These are phyloP conservation scores for Schizopora paradoxa DNA, from an alignment of 1,284 basidiomycete genomes.

Conservation along the genomic window DNA sequence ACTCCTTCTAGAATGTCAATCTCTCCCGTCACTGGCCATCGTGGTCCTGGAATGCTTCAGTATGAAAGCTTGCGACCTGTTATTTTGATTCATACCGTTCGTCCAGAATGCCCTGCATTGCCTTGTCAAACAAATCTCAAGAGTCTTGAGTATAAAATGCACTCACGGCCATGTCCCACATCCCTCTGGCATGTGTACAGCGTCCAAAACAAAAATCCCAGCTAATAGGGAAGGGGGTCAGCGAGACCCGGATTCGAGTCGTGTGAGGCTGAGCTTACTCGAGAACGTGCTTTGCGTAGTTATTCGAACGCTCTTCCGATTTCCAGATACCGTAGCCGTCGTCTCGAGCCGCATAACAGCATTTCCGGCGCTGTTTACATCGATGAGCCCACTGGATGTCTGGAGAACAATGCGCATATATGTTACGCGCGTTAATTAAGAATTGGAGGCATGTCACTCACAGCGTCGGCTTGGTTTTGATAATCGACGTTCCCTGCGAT, in stretches of 20 bases:
- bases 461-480: constrained; percentile 50
- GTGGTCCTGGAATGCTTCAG: constrained; percentile 38
- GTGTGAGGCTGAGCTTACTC: constrained; percentile 6
- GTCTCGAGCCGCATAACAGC: constrained; percentile 83
- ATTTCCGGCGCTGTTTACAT: constrained; percentile 63
- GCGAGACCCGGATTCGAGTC: background rate
- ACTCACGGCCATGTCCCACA: constrained; percentile 78
- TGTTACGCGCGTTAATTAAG: too few species aligned
- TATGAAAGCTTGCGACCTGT: constrained; percentile 3
- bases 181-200: constrained; percentile 87
- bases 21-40: constrained; percentile 75
- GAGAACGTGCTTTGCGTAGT: constrained; percentile 58
- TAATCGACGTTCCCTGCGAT: constrained; percentile 33
- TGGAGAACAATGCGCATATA: constrained; percentile 24
- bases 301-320: constrained; percentile 73
- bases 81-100: constrained; percentile 32
- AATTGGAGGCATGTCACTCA: constrained; percentile 30
- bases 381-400: constrained; percentile 46
- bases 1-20: constrained; percentile 86
- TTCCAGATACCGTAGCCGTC: constrained; percentile 58
- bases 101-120: constrained; percentile 43
- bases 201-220: constrained; percentile 75
- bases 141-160: background rate
- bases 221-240: constrained; percentile 24
- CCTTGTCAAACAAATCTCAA: background rate